Conservation (phyloP, 345 rosid genomes). For the Mangifera indica region DNA sequence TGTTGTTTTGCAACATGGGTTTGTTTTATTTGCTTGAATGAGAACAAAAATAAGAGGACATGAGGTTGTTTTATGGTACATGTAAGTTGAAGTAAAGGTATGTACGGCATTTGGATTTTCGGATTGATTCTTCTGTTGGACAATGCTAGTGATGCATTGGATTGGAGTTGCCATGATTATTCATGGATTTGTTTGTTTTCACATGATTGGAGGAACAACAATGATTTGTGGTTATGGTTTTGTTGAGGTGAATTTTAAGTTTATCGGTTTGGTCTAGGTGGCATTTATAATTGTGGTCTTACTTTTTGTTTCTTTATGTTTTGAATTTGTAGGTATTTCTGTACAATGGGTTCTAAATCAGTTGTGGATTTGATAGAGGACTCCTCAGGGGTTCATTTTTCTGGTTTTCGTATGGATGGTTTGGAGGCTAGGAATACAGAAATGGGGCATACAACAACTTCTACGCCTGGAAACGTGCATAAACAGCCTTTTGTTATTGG, state of each 20-base stretch:
- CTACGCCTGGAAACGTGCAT: conserved; percentile 47
- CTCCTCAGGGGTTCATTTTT: conserved; percentile 79
- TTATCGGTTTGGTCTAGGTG: conserved; percentile 1
- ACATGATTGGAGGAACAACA: background rate
- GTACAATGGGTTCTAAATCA: conserved; percentile 52
- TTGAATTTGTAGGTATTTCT: conserved; percentile 25
- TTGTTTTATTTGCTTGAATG: background rate
- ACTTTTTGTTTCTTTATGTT: background rate
- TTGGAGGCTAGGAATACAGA: conserved; percentile 37
- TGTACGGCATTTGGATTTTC: background rate
- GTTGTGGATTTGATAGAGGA: conserved; percentile 90
- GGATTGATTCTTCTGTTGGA: background rate
- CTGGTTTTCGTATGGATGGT: conserved; percentile 83
- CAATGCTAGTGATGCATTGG: background rate
- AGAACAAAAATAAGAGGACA: background rate
- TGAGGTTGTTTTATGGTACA: background rate
- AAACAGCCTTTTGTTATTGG: conserved; percentile 95
- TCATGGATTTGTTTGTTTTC: background rate
- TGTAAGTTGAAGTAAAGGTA: background rate
- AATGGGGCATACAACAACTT: conserved; percentile 46
- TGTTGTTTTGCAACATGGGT: background rate
- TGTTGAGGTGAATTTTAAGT: background rate
- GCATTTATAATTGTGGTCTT: conserved; percentile 1
- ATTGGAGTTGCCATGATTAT: conserved; percentile 8
- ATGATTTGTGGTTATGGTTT: background rate